phyloP scores from a whole-genome alignment of 2,329 filamentous ascomycete genomes.

The Trichophyton verrucosum region DNA sequence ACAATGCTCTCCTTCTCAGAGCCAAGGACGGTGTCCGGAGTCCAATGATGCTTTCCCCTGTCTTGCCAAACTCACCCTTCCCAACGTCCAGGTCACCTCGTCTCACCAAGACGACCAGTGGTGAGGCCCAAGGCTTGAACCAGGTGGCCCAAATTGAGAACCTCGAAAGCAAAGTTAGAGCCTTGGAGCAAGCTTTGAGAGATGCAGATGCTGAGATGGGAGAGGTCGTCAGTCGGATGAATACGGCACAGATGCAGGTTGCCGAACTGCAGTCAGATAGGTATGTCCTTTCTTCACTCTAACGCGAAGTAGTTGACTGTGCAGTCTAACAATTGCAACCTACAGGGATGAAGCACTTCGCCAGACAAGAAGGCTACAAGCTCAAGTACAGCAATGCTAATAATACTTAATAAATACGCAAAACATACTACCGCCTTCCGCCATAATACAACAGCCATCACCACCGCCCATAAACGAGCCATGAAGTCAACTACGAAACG shows the following conservation, averaged over 20 bases:
- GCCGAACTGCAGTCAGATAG: slow-evolving; percentile 54
- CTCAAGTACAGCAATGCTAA: slow-evolving; percentile 51
- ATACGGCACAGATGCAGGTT: slow-evolving; percentile 70
- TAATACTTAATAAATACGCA: slow-evolving; percentile 35
- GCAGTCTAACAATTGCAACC: slow-evolving; percentile 13
- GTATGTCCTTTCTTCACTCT: slow-evolving; percentile 11
- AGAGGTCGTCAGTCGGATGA: slow-evolving; percentile 71
- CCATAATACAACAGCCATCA: background rate
- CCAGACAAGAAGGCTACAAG: slow-evolving; percentile 58
- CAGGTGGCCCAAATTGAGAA: slow-evolving; percentile 62
- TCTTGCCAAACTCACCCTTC: slow-evolving; percentile 50
- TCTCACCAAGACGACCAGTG: slow-evolving; percentile 50
- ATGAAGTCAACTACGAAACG: background rate
- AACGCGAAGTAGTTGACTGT: no score
- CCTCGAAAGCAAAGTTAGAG: slow-evolving; percentile 65
- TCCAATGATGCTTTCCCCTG: slow-evolving; percentile 40
- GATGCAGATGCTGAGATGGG: slow-evolving; percentile 73
- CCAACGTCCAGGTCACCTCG: slow-evolving; percentile 47
- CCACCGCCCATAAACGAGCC: background rate
- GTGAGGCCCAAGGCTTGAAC: slow-evolving; percentile 46
- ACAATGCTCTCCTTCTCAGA: slow-evolving; percentile 64
- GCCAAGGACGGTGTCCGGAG: slow-evolving; percentile 45
- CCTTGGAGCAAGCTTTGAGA: slow-evolving; percentile 69
- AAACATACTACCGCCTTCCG: background rate
- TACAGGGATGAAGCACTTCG: slow-evolving; percentile 57